Conservation (phyloP, 768 basidiomycete genomes). For the Termitomyces sp. region DNA sequence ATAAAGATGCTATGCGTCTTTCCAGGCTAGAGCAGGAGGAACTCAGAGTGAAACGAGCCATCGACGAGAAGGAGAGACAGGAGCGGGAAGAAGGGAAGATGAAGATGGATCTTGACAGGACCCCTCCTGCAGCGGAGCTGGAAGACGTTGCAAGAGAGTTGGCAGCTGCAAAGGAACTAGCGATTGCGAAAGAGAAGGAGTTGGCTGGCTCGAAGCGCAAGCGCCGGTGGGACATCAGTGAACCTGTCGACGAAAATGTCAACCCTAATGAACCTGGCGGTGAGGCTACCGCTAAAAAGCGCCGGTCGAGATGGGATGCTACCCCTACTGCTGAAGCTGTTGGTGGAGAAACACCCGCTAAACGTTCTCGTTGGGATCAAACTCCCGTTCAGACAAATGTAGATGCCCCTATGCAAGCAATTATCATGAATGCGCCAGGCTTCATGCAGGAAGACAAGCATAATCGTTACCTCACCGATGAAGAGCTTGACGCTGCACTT, state of each 20-base stretch:
- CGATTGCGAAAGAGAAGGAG: slow-evolving; percentile 26
- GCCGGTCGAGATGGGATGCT: slow-evolving; percentile 95
- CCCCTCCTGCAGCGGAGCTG: slow-evolving; percentile 79
- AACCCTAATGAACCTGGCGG: slow-evolving; percentile 57
- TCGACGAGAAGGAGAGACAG: slow-evolving; percentile 83
- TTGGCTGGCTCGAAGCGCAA: slow-evolving; percentile 58
- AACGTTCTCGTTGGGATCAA: slow-evolving; percentile 96
- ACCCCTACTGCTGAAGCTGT: slow-evolving; percentile 71
- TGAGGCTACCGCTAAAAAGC: slow-evolving; percentile 81
- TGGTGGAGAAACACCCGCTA: slow-evolving; percentile 58
- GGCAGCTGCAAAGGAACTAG: slow-evolving; percentile 46
- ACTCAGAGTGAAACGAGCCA: slow-evolving; percentile 70
- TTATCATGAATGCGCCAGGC: slow-evolving; percentile 85
- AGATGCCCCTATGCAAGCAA: slow-evolving; percentile 69
- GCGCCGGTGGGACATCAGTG: slow-evolving; percentile 74
- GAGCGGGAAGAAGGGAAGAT: slow-evolving; percentile 66
- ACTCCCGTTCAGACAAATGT: slow-evolving; percentile 59
- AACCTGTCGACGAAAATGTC: slow-evolving; percentile 58
- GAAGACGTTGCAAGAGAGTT: slow-evolving; percentile 70
- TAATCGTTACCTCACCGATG: slow-evolving; percentile 92
- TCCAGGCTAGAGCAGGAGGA: slow-evolving; percentile 93
- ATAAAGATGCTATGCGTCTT: slow-evolving; percentile 94
- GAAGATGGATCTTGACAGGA: slow-evolving; percentile 89
- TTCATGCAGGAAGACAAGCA: slow-evolving; percentile 93
- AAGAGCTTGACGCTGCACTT: slow-evolving; percentile 89